phyloP scores from a whole-genome alignment of 768 basidiomycete genomes.

The Xerocomellus amylosporus region DNA sequence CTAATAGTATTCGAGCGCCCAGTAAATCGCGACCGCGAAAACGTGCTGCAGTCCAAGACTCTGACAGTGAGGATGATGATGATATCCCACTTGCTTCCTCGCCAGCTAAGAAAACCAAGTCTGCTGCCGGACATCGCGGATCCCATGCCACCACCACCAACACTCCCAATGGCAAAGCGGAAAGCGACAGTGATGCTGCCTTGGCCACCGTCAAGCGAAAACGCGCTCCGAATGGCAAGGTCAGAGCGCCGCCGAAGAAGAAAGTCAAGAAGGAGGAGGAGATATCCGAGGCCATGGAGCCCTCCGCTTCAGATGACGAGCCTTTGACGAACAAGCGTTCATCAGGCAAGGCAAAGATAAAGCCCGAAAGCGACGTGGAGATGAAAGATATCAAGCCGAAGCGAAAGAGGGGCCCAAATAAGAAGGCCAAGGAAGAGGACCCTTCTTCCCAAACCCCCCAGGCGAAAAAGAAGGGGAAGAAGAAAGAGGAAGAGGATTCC shows the following conservation, averaged over 20 bases:
- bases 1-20: constrained; percentile 44
- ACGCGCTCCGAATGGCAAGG: constrained; percentile 43
- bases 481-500: constrained; percentile 54
- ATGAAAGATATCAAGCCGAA: constrained; percentile 41
- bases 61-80: constrained; percentile 63
- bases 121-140: constrained; percentile 41
- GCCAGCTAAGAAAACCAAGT: constrained; percentile 50
- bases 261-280: constrained; percentile 62
- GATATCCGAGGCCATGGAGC: constrained; percentile 11
- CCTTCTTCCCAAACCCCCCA: constrained; percentile 42
- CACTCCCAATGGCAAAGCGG: constrained; percentile 40
- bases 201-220: constrained; percentile 45
- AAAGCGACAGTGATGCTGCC: constrained; percentile 43
- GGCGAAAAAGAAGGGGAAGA: constrained; percentile 54
- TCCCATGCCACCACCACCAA: constrained; percentile 34
- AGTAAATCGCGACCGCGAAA: constrained; percentile 40
- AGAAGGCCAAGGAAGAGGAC: constrained; percentile 54
- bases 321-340: constrained; percentile 24
- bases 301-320: constrained; percentile 39
- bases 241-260: constrained; percentile 61
- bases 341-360: constrained; percentile 36
- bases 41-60: constrained; percentile 52
- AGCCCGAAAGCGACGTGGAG: constrained; percentile 51
- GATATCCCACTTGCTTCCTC: constrained; percentile 73
- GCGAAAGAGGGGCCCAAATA: constrained; percentile 45